Base-by-base conservation (phyloP, 2,329 filamentous ascomycete species). In the Aspergillus sp. region DNA sequence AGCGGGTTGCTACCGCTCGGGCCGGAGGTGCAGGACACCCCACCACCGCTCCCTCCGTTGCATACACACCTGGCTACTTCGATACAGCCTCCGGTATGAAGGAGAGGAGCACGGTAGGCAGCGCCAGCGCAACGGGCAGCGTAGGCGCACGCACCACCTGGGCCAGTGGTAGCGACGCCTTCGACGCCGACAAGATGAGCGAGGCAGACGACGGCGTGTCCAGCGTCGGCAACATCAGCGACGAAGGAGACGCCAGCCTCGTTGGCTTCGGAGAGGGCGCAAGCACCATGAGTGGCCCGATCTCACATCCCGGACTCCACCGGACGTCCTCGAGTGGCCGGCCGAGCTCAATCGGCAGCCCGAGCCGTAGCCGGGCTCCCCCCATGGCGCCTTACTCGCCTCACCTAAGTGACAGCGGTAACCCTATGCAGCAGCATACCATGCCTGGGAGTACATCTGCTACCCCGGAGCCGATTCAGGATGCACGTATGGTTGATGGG, bases 261-360 rank as follows among this genome's bases (percentile, higher is more conserved):
- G 93, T 97, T 9, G 93, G 89, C 0, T 97, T 97, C 66, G 93
- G 93, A 49, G 93, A 97, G 73, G 93, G 93, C 34, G 93, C 93
- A 9, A 91, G 89, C 72, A 91, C 91, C 5, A 87, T 93, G 56
- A 91, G 87, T 58, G 91, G 91, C 0, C 90, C 90, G 39, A 89
- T 80, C 30, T 89, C 69, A 83, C 89, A 76, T 79, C 84, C 71
- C 71, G 82, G 48, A 73, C 78, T 73, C 22, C 74, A 71, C 45
- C 68, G 74, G 9, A 63, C 67, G 50, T 71, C 72, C 2, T 73
- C 73, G 6, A 70, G 67, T 48, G 69, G 71, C 12, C 63, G 65
- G 30, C 50, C 74, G 74, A 62, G 80, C 78, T 63, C 76, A 69
- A 61, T 75, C 65, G 58, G 70, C 57, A 73, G 76, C 65, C 71